Evolutionary conservation across 768 basidiomycete species (phyloP), one percentile per base, ranked within the genome.

Genomic region (Polyporus arcularius): DNA sequence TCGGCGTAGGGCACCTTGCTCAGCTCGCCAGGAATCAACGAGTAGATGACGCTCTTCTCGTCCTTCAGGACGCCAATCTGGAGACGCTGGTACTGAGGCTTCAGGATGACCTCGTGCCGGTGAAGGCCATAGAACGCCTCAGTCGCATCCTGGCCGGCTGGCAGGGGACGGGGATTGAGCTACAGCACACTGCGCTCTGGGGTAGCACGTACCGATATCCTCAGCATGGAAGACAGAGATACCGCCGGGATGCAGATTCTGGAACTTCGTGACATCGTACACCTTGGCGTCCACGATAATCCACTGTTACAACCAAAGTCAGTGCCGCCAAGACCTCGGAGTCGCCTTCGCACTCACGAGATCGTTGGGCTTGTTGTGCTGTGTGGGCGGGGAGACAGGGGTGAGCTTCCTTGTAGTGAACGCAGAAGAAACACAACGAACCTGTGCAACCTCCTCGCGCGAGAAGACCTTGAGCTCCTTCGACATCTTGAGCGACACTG

Each of bases 91-190:
- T 88, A 93, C 57, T 91, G 89, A 0, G 91, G 87, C 64, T 81
- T 86, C 58, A 82, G 76, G 46, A 98, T 81, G 15, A 97, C 85
- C 68, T 96, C 94, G 43, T 88, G 83, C 26, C 92, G 84, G 71
- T 98, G 96, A 42, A 98, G 85, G 55, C 90, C 85, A 68, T 88
- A 97, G 79, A 98, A 97, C 4, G 83, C 82, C 39, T 93, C 89
- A 0, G 94, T 96, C 1, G 88, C 89, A 67, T 97, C 94, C 72
- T 91, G 82, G 9, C 93, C 94, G 53, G 91, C 92, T 88, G 60
- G 28, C 3, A 28, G 8, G 10, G 28, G 21, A 28, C 9, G 10
- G 1, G 46, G 43, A 18, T 45, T 45, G 21, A 8, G 16, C 9
- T 16, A 16, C 15, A 12, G 9, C 15, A 45, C 4, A 18, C 46